Conservation (phyloP, 83 land plant genomes). For the Picea engelmannii region DNA sequence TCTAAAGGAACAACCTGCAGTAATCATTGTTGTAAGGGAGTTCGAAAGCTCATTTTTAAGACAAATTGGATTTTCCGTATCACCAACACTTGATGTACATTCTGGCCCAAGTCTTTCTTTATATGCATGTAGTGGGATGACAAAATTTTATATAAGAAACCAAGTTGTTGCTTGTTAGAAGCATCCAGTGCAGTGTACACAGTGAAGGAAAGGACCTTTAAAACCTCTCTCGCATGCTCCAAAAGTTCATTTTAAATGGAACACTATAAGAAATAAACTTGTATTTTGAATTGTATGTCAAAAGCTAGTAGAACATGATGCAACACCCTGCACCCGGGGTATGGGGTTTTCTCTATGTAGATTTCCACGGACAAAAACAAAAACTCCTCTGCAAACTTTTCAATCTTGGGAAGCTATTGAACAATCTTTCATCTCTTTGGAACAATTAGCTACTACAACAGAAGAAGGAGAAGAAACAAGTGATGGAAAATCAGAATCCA, state of each 20-base stretch:
- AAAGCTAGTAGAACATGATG: neutral
- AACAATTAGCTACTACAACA: no score
- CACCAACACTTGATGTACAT: conserved; percentile 27
- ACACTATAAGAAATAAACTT: neutral
- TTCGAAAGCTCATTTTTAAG: conserved; percentile 16
- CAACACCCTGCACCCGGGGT: neutral
- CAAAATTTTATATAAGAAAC: conserved; percentile 48
- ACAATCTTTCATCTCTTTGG: no score
- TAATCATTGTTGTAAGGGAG: conserved; percentile 54
- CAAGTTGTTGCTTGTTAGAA: conserved; percentile 48
- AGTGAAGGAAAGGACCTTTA: conserved; percentile 29
- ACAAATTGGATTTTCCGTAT: conserved; percentile 13
- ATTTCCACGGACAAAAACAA: no score
- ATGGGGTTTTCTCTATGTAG: conserved; percentile 6
- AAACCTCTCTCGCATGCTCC: conserved; percentile 28
- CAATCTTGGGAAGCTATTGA: no score
- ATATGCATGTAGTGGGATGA: conserved; percentile 45
- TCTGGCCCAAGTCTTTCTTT: conserved; percentile 17
- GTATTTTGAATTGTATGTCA: neutral
- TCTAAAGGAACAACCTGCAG: conserved; percentile 55
- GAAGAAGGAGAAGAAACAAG: no score
- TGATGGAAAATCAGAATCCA: no score
- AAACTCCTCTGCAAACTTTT: no score
- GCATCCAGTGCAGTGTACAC: conserved; percentile 58
- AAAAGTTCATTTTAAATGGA: conserved; percentile 11